These are phyloP conservation scores for Lactarius sanguifluus DNA, from an alignment of 768 basidiomycete genomes.

Conservation along the genomic window DNA sequence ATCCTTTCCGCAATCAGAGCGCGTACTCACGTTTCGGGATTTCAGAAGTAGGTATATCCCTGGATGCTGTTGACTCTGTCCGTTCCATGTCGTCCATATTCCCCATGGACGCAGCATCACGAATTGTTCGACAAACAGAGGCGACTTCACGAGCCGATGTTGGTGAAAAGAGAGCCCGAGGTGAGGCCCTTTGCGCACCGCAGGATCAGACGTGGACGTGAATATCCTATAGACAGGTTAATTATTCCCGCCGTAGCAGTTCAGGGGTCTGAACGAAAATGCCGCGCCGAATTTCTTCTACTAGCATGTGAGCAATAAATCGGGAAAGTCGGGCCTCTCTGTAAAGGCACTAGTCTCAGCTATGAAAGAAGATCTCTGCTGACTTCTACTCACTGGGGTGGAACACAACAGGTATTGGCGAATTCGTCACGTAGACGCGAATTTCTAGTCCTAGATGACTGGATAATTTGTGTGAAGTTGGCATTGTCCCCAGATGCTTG, in stretches of 20 bases:
- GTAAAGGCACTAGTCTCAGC: too few relatives aligned
- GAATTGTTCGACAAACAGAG: too few relatives aligned
- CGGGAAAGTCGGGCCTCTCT: too few relatives aligned
- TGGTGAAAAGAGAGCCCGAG: background rate
- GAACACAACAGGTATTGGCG: background rate
- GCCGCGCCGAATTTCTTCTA: background rate
- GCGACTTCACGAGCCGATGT: too few relatives aligned
- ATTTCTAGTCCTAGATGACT: background rate
- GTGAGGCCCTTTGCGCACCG: background rate
- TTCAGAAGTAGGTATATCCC: too few relatives aligned
- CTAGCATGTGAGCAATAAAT: background rate
- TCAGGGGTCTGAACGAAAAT: background rate
- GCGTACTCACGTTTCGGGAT: too few relatives aligned
- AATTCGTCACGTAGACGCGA: background rate
- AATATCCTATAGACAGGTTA: background rate
- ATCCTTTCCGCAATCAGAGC: too few relatives aligned
- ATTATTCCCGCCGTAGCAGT: background rate
- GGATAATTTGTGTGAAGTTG: background rate
- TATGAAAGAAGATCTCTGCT: background rate
- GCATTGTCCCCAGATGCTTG: background rate
- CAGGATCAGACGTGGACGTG: background rate
- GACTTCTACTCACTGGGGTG: background rate
- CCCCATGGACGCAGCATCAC: too few relatives aligned
- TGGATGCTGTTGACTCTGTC: too few relatives aligned
- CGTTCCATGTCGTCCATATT: too few relatives aligned